A percentile compares a stretch with the other conserved stretches of the same genome.
Conservation (phyloP, 257 asterid species). For the Solanum gandarillasii region DNA sequence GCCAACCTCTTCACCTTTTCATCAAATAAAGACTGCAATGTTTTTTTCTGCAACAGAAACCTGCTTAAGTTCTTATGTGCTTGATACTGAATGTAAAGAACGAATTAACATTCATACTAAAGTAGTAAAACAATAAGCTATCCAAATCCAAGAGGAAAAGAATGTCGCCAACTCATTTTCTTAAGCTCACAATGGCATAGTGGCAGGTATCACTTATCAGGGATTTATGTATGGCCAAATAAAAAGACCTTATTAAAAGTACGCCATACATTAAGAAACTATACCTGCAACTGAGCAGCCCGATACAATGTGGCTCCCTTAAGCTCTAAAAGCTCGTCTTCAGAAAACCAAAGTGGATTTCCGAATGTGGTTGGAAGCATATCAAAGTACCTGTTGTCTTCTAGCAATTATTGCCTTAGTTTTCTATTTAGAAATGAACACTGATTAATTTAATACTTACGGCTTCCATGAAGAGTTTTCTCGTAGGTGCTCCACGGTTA, state of each 20-base stretch:
- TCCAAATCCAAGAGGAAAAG: neutral
- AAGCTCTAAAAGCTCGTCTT: conserved; percentile 74
- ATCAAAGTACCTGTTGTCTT: conserved; percentile 59
- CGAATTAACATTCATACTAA: neutral
- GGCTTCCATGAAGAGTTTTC: conserved; percentile 84
- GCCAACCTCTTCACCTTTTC: conserved; percentile 75
- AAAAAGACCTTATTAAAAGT: neutral
- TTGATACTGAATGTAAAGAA: conserved; percentile 19
- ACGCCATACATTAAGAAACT: neutral
- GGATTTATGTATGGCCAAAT: neutral
- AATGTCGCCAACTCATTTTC: neutral
- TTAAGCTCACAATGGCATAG: neutral
- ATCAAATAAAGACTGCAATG: conserved; percentile 47
- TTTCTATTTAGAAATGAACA: neutral
- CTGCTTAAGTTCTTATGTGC: conserved; percentile 34
- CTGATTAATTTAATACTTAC: conserved; percentile 27
- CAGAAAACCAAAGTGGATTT: conserved; percentile 84
- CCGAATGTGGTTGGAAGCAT: conserved; percentile 83
- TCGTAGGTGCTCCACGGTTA: conserved; percentile 70
- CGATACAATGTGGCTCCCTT: conserved; percentile 76
- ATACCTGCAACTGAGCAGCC: conserved; percentile 80
- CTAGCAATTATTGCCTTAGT: neutral
- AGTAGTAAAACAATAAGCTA: neutral
- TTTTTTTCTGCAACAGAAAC: conserved; percentile 75
- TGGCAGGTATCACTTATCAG: neutral